Evolutionary conservation across 352 stramenopile genomes (phyloP), one percentile per base, ranked within the genome.

Genomic region (Globisporangium megalacanthum): DNA sequence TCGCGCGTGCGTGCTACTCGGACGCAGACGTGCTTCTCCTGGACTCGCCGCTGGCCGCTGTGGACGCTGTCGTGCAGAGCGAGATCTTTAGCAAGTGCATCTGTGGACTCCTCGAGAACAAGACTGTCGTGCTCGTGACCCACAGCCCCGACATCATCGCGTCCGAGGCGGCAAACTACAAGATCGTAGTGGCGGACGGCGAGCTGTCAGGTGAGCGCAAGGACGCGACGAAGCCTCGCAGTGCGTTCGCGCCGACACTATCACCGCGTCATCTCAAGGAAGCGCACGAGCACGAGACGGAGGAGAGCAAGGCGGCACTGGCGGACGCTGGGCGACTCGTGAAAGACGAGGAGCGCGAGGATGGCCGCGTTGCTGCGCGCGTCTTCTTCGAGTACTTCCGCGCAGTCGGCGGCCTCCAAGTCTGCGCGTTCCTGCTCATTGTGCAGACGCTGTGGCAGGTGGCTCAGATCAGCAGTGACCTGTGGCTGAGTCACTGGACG

Each of bases 31-130:
- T 88, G 14, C 89, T 87, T 62, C 58, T 99, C 8, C 65, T 99
- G 19, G 96, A 99, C 62, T 94, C 98, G 47, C 80, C 90, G 17
- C 67, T 98, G 3, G 80, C 79, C 22, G 95, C 95, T 6, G 95
- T 99, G 2, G 96, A 99, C 62, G 85, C 88, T 25, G 81, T 98
- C 62, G 95, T 98, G 39, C 92, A 90, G 42, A 85, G 83, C 48
- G 85, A 97, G 69, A 75, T 98, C 41, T 98, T 98, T 59, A 35
- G 68, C 13, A 78, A 81, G 64, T 85, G 75, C 39, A 45, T 85
- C 29, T 73, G 67, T 22, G 60, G 65, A 14, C 59, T 81, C 54
- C 58, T 82, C 14, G 58, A 55, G 33, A 44, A 64, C 63, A 83
- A 83, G 52, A 95, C 83, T 10, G 74, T 98, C 1, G 68, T 98